Percentiles rank a stretch among this genome's conserved stretches.
These are phyloP conservation scores for Chlamydomonas urium DNA, from an alignment of 139 green algal species.

Conservation along the genomic window DNA sequence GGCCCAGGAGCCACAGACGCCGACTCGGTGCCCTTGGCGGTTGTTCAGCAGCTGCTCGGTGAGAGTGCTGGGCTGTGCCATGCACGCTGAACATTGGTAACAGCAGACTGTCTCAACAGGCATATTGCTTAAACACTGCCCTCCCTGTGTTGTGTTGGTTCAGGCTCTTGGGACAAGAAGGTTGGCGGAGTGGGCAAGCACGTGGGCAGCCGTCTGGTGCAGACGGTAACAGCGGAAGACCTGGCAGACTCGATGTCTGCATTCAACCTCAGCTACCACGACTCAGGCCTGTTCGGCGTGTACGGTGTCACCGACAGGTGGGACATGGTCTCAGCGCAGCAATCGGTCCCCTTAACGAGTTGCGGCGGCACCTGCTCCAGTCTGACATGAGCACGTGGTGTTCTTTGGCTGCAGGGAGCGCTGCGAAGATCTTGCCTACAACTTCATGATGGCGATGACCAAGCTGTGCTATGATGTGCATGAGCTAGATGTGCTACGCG, in stretches of 20 bases:
- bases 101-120: conserved; percentile 44
- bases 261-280: conserved; percentile 97
- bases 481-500: conserved; percentile 82
- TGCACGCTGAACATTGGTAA: too few species aligned
- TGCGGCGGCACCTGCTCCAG: too few species aligned
- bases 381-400: too few species aligned
- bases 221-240: conserved; percentile 79
- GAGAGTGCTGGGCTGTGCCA: too few species aligned
- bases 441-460: conserved; percentile 71
- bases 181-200: conserved; percentile 47
- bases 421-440: conserved; percentile 62
- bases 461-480: conserved; percentile 83
- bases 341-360: neutral
- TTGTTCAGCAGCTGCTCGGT: conserved; percentile 91
- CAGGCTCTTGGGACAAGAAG: conserved; percentile 75
- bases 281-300: conserved; percentile 96
- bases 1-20: conserved; percentile 90
- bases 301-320: conserved; percentile 69
- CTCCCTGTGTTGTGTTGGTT: too few species aligned
- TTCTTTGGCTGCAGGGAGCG: conserved; percentile 21
- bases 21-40: conserved; percentile 94
- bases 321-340: neutral
- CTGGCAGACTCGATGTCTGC: conserved; percentile 87
- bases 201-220: conserved; percentile 66
- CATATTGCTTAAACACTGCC: conserved; percentile 66